These are phyloP conservation scores for Besnoitia besnoiti DNA, from an alignment of 169 alveolate genomes.

Conservation along the genomic window DNA sequence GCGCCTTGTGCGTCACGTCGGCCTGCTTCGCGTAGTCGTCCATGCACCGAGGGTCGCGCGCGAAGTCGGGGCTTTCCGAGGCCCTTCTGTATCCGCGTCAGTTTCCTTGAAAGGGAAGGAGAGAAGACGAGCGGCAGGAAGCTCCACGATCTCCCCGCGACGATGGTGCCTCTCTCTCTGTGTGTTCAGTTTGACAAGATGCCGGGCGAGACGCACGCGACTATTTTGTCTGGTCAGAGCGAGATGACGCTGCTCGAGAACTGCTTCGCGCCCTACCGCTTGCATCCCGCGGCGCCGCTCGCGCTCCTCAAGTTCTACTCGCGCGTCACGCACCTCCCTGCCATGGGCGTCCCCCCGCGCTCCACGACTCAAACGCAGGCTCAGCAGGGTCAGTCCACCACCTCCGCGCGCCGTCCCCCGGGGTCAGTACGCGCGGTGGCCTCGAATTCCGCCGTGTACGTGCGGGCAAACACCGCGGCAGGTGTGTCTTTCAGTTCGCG, in stretches of 20 bases:
- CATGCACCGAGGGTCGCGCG: too few species aligned
- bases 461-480: neutral
- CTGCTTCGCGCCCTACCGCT: constrained; percentile 60
- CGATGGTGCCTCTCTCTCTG: neutral
- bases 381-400: too few species aligned
- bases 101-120: too few species aligned
- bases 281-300: constrained; percentile 62
- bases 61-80: too few species aligned
- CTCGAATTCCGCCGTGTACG: neutral
- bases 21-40: too few species aligned
- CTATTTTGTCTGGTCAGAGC: constrained; percentile 27
- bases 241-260: constrained; percentile 46
- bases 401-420: too few species aligned
- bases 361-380: too few species aligned
- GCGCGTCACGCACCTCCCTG: constrained; percentile 13
- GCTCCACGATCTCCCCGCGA: neutral
- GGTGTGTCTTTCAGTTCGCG: neutral
- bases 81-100: too few species aligned
- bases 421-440: neutral
- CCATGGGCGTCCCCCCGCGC: neutral
- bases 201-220: constrained; percentile 50
- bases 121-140: too few species aligned
- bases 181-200: constrained; percentile 34
- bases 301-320: constrained; percentile 55
- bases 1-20: neutral